Percentiles rank a stretch among this genome's conserved stretches.
phyloP scores from a whole-genome alignment of 1,284 basidiomycete genomes.

The Mycosarcoma maydis region DNA sequence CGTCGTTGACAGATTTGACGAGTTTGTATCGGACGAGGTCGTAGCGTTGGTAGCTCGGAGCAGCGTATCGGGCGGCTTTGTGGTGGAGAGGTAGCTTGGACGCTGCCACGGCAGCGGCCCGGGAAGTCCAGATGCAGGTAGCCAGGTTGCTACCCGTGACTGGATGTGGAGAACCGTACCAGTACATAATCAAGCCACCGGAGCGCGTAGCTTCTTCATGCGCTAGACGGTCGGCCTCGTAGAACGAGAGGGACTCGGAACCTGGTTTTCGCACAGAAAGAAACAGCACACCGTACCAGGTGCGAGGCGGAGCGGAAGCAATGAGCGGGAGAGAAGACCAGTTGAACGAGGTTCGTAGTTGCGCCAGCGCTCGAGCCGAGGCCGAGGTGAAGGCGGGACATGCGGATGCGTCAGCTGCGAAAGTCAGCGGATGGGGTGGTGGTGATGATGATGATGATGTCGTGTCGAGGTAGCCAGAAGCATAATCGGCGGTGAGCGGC shows the following conservation, averaged over 20 bases:
- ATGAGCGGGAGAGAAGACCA: conserved; percentile 42
- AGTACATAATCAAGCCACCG: conserved; percentile 61
- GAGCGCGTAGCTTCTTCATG: conserved; percentile 59
- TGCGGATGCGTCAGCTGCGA: neutral
- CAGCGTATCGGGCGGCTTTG: conserved; percentile 40
- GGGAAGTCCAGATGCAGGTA: conserved; percentile 60
- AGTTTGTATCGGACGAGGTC: conserved; percentile 52
- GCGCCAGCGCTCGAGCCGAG: conserved; percentile 4
- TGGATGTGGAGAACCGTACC: conserved; percentile 54
- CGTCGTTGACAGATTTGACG: conserved; percentile 30
- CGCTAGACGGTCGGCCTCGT: conserved; percentile 54
- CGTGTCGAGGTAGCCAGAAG: conserved; percentile 49
- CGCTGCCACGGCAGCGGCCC: conserved; percentile 39
- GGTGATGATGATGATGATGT: no score
- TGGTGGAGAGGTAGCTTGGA: conserved; percentile 43
- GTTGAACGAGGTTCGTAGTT: conserved; percentile 48
- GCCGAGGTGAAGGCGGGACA: conserved; percentile 48
- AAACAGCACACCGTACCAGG: conserved; percentile 62
- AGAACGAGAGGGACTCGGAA: conserved; percentile 40
- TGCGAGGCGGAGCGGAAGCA: conserved; percentile 8
- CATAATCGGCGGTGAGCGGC: conserved; percentile 47
- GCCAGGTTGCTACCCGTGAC: conserved; percentile 56
- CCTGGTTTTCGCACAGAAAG: conserved; percentile 42
- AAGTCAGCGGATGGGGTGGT: conserved; percentile 25
- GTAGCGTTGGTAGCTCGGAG: conserved; percentile 49